Conservation (phyloP, 192 early-diverging fungal genomes). For the Phlyctochytrium bullatum region DNA sequence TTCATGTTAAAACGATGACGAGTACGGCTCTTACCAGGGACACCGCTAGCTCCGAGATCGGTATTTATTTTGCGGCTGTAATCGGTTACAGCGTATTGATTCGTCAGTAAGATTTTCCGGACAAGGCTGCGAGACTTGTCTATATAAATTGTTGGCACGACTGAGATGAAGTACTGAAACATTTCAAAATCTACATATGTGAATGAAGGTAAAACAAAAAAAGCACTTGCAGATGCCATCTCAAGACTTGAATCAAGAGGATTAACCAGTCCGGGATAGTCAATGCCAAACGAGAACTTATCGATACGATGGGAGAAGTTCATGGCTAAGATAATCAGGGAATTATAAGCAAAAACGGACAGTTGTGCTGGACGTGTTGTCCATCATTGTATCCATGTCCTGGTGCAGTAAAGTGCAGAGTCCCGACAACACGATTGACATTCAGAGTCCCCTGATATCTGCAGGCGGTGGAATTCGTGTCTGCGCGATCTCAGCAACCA, state of each 20-base stretch:
- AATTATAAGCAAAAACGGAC: conserved; percentile 26
- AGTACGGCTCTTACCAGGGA: conserved; percentile 34
- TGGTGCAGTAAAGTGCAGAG: conserved; percentile 85
- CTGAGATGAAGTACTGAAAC: conserved; percentile 86
- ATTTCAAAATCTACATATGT: conserved; percentile 58
- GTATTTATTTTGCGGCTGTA: conserved; percentile 39
- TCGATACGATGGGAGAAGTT: conserved; percentile 96
- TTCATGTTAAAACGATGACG: conserved; percentile 6
- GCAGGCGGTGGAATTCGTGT: conserved; percentile 50
- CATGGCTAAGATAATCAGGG: conserved; percentile 68
- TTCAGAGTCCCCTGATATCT: conserved; percentile 68
- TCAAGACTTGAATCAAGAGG: conserved; percentile 83
- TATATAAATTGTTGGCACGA: conserved; percentile 80
- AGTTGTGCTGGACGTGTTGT: conserved; percentile 61
- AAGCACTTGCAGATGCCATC: conserved; percentile 53
- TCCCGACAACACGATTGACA: conserved; percentile 81
- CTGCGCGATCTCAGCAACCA: conserved; percentile 6
- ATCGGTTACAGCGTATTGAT: conserved; percentile 94
- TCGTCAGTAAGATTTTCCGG: conserved; percentile 66
- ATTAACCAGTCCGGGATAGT: conserved; percentile 82
- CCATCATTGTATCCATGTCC: conserved; percentile 83
- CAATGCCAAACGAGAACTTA: conserved; percentile 82
- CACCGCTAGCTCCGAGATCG: conserved; percentile 29
- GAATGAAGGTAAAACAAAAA: background rate
- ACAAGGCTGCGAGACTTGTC: conserved; percentile 50